Base-by-base conservation (phyloP, 768 basidiomycete species). In the Lentinula raphanica region DNA sequence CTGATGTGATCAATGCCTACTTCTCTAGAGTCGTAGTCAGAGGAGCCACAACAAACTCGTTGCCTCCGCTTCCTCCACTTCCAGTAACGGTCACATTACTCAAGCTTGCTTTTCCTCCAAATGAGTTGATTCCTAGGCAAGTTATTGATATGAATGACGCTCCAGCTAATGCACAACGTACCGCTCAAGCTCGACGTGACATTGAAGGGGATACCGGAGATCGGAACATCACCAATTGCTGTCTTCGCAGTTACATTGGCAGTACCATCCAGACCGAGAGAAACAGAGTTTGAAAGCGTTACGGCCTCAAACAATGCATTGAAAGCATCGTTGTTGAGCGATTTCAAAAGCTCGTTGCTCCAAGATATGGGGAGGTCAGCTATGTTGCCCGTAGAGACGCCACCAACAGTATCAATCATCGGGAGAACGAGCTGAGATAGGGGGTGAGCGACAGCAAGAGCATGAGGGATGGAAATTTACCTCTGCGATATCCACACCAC, bases 381-480 rank as follows among this genome's bases (percentile, higher is more conserved):
- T n/a, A 79, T 56, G 61, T 87, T 86, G 25, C 88, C 87, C 0
- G 86, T 90, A 23, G 87, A 88, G 1, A 87, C 79, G 0, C 85
- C 85, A 44, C 86, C 85, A 44, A 75, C 71, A 12, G 76, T 77
- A 35, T 78, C 62, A 28, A 71, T 69, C 56, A 68, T 72, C 5
- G 86, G 84, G 27, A 87, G 69, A 25, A 71, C 68, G 38, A 87
- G 76, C 84, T 85, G 63, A 21, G 48, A 13, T 8, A 54, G 31
- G 31, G 35, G 49, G 38, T 29, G 38, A 35, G 12, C 15, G 11
- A 21, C 23, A 23, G 9, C 51, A 21, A n/a, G 42, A 23, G 19
- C 21, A 44, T 7, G 7, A 45, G 5, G 17, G 28, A n/a, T 25
- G 8, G 21, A 50, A 32, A 17, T 28, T 23, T 66, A 87, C 85